Evolutionary conservation across 2,329 filamentous ascomycete genomes (phyloP), one percentile per base, ranked within the genome.

Genomic region (Didymellaceae sp.): DNA sequence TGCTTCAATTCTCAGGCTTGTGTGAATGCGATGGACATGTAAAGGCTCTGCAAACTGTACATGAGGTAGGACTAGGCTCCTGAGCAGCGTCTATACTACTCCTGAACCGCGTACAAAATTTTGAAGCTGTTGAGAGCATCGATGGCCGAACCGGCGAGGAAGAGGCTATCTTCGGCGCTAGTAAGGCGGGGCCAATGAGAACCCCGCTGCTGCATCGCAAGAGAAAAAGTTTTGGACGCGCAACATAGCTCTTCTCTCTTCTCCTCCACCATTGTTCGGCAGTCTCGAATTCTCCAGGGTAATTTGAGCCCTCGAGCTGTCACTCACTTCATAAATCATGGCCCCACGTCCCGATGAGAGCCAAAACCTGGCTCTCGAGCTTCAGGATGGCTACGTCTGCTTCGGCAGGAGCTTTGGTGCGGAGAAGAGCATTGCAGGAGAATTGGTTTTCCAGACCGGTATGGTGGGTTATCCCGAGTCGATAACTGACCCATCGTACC

Each of bases 401-500:
- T 90, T 95, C 74, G 94, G 94, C 65, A 91, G 90, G 80, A 96
- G 91, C 83, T 99, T 99, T 74, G 94, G 94, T 76, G 92, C 93
- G 58, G 83, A 90, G 70, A 96, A 92, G 83, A 96, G 90, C 79
- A 86, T 95, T 69, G 89, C 93, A 61, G 94, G 94, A 75, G 94
- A 99, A 82, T 82, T 99, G 74, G 94, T 99, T 77, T 99, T 99
- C 80, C 93, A 97, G 83, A 99, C 94, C 51, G 94, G 94, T 76
- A 96, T 97, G 92, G 94, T 97, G 65, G 94, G 94, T 70, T 99
- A 99, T 74, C 92, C 94, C 32, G 94, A 99, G 81, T 95, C 88
- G 38, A 82, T 94, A 65, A 93, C 90, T 54, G 90, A 94, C 71
- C 90, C 90, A 61, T 93, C 90, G 40, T 93, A 94, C 77, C 87